phyloP scores from a whole-genome alignment of 768 basidiomycete species.

The Kwoniella mangroviensis region DNA sequence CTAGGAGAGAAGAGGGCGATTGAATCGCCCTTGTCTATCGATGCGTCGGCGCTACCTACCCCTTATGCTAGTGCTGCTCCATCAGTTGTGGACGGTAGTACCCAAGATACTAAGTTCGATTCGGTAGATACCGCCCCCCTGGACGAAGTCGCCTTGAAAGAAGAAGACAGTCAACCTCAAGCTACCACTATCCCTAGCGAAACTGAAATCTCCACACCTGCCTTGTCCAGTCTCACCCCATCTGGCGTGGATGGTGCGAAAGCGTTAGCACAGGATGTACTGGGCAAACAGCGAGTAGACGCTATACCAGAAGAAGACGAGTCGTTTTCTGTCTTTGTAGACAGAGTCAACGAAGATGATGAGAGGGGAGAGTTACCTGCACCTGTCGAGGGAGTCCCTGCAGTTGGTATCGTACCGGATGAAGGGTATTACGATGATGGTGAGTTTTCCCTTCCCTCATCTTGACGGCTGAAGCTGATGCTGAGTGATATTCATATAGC shows the following conservation, averaged over 20 bases:
- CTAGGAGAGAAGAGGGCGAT: slow-evolving; percentile 4
- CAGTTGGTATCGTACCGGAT: slow-evolving; percentile 18
- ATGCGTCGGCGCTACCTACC: slow-evolving; percentile 3
- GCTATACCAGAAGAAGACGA: slow-evolving; percentile 20
- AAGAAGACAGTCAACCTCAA: not conserved
- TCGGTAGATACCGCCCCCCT: not conserved
- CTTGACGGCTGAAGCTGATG: not conserved
- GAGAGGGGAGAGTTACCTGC: slow-evolving; percentile 14
- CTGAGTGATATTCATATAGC: not conserved
- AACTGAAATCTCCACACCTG: slow-evolving; percentile 7
- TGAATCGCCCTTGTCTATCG: not conserved
- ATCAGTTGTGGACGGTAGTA: not conserved
- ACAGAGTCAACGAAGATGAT: not conserved
- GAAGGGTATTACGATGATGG: slow-evolving; percentile 10
- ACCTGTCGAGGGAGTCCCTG: slow-evolving; percentile 5
- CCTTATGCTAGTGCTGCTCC: slow-evolving; percentile 16
- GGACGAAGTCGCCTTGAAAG: slow-evolving; percentile 4
- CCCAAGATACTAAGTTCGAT: not conserved
- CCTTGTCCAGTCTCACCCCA: slow-evolving; percentile 6
- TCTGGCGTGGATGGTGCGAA: slow-evolving; percentile 1
- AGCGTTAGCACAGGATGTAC: not conserved
- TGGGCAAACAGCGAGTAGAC: not conserved
- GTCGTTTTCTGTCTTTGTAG: slow-evolving; percentile 13
- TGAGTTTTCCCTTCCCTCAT: not conserved
- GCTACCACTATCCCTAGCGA: not conserved